These are phyloP conservation scores for Gaultheria prostrata DNA, from an alignment of 148 eudicot genomes.

Conservation along the genomic window DNA sequence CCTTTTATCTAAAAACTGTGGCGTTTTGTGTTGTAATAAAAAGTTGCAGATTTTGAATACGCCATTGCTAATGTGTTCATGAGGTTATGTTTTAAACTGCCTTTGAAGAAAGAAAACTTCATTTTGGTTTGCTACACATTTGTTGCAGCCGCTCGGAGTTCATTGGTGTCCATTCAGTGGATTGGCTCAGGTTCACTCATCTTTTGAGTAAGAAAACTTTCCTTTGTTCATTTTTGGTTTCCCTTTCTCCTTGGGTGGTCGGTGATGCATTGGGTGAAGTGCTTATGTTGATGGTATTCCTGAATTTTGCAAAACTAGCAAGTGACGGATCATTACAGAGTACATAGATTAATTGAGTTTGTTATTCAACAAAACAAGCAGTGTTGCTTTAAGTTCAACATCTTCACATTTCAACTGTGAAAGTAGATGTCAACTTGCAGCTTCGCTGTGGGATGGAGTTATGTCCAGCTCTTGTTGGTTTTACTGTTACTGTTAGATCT, in stretches of 20 bases:
- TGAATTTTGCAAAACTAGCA: background rate
- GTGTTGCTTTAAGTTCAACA: background rate
- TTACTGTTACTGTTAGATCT: background rate
- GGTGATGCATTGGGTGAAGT: background rate
- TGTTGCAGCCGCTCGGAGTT: constrained; percentile 33
- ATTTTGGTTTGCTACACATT: background rate
- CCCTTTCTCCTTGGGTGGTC: background rate
- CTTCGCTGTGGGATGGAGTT: background rate
- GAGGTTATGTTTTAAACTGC: background rate
- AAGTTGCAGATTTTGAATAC: background rate
- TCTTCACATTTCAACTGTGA: background rate
- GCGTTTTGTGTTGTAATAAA: background rate
- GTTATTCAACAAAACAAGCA: background rate
- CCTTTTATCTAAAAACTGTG: background rate
- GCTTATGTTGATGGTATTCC: background rate
- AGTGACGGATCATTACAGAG: background rate
- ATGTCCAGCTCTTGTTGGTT: background rate
- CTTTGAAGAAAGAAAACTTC: background rate
- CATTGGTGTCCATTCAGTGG: constrained; percentile 37
- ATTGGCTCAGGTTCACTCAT: constrained; percentile 22
- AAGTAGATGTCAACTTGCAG: background rate
- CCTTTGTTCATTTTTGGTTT: background rate
- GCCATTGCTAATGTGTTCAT: background rate
- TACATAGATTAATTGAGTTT: background rate
- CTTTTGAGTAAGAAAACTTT: constrained; percentile 30